A percentile compares a stretch with the other conserved stretches of the same genome.
phyloP scores from a whole-genome alignment of 768 basidiomycete species.

The Hortiboletus campestris region DNA sequence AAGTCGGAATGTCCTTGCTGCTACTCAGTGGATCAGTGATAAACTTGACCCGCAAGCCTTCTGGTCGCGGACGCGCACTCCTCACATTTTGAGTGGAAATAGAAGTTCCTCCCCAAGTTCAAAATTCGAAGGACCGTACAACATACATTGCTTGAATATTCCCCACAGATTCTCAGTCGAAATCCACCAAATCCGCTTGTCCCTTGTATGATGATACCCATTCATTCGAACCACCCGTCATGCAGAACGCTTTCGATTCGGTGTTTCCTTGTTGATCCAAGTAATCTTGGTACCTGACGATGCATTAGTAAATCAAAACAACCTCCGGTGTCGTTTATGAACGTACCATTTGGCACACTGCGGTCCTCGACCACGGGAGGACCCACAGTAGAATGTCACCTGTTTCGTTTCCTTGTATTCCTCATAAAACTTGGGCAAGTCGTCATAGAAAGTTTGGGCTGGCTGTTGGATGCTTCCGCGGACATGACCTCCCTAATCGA shows the following conservation, averaged over 20 bases:
- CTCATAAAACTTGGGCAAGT: conserved; percentile 41
- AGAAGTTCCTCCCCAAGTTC: not conserved
- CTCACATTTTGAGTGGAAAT: not conserved
- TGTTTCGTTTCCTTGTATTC: conserved; percentile 37
- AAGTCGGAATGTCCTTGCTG: not conserved
- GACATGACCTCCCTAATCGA: conserved; percentile 50
- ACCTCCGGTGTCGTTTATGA: not conserved
- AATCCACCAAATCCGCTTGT: conserved; percentile 24
- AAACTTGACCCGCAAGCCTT: not conserved
- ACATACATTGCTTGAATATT: not conserved
- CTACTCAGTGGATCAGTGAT: too few relatives aligned
- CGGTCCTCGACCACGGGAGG: conserved; percentile 51
- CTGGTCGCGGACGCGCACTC: not conserved
- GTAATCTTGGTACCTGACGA: conserved; percentile 49
- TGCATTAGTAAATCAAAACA: not conserved
- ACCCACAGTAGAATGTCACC: conserved; percentile 56
- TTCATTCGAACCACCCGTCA: conserved; percentile 43
- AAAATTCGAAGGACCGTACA: not conserved
- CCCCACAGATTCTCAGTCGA: conserved; percentile 10
- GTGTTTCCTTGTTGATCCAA: conserved; percentile 33
- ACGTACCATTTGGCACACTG: conserved; percentile 55
- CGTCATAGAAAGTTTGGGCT: conserved; percentile 51
- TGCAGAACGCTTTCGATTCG: conserved; percentile 39
- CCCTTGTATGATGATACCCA: conserved; percentile 36
- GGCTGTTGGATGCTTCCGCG: conserved; percentile 47